Percentiles rank a stretch among this genome's conserved stretches.
Conservation (phyloP, 176 grass and related monocot genomes). For the Carex myosuroides region DNA sequence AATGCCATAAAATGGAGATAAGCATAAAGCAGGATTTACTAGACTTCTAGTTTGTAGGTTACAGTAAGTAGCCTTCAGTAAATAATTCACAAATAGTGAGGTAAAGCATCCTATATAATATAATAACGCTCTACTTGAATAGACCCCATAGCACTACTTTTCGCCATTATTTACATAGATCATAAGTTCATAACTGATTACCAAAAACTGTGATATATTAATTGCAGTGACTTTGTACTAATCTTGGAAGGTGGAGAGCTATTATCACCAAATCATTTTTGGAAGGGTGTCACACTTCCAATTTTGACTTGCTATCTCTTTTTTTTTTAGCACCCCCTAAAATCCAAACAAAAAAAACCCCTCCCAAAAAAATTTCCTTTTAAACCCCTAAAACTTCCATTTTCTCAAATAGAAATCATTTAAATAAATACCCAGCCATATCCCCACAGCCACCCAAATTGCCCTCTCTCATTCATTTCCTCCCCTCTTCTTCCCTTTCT, state of each 20-base stretch:
- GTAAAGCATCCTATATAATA: neutral
- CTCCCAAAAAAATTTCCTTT: slow-evolving; percentile 8
- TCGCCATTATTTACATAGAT: slow-evolving; percentile 8
- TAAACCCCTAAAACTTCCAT: slow-evolving; percentile 9
- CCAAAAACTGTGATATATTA: slow-evolving; percentile 1
- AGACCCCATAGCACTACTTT: neutral
- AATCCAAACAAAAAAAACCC: neutral
- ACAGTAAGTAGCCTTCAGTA: neutral
- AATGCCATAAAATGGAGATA: neutral
- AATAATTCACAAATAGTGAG: slow-evolving; percentile 13
- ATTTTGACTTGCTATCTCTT: slow-evolving; percentile 17
- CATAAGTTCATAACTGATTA: slow-evolving; percentile 17
- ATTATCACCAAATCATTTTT: slow-evolving; percentile 67
- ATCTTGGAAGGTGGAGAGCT: slow-evolving; percentile 40
- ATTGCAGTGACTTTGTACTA: slow-evolving; percentile 21
- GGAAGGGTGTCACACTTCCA: slow-evolving; percentile 29
- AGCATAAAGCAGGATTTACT: neutral
- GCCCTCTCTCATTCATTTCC: slow-evolving; percentile 19
- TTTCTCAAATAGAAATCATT: slow-evolving; percentile 26
- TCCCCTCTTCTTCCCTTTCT: neutral
- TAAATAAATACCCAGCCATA: slow-evolving; percentile 47
- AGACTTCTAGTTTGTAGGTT: neutral
- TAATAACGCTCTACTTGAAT: neutral
- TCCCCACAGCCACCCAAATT: slow-evolving; percentile 48
- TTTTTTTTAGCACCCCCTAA: slow-evolving; percentile 24